Base-by-base conservation (phyloP, 176 grass and related monocot genomes). In the Aegilops umbellulata region DNA sequence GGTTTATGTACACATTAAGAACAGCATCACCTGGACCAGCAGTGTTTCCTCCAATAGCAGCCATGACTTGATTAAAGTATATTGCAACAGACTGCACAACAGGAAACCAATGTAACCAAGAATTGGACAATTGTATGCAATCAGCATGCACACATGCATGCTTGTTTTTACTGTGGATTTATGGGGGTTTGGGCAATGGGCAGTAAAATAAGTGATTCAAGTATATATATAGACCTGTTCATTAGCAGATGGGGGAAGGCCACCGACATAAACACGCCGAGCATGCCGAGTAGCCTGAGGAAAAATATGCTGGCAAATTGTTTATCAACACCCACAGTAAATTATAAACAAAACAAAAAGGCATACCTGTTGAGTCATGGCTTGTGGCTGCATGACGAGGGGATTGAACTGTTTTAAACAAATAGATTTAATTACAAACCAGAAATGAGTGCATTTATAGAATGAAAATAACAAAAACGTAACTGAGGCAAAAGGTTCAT, bases 11-110 rank as follows among this genome's bases (percentile, higher is more conserved):
- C 9, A 99, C 97, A 87, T 99, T 99, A 82, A 99, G 87, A 77
- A 99, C 97, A 74, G 97, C 94, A 88, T 99, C 97, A 88, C 97
- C 97, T 87, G 97, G 97, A 90, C 97, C 97, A 90, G 97, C 88
- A 69, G 97, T 94, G 67, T 99, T 99, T 90, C 97, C 97, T 85
- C 90, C 94, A 88, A 99, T 93, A 88, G 94, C 94, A 90, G 93
- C 87, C 97, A 99, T 99, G 27, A 99, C 97, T 86, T 99, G 97
- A 91, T 94, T 99, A 73, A 99, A 99, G 67, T 89, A 99, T 46
- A 94, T 87, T 62, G 97, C 97, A 88, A 99, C 97, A 17, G 97
- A 89, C 97, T 98, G 92, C 81, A 79, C 5, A 58, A 29, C 82
- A 81, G 9, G 1, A 63, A 74, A 67, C 20, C 39, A 49, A 47